These are phyloP conservation scores for Blepharisma stoltei DNA, from an alignment of 73 alveolate species.

Conservation along the genomic window DNA sequence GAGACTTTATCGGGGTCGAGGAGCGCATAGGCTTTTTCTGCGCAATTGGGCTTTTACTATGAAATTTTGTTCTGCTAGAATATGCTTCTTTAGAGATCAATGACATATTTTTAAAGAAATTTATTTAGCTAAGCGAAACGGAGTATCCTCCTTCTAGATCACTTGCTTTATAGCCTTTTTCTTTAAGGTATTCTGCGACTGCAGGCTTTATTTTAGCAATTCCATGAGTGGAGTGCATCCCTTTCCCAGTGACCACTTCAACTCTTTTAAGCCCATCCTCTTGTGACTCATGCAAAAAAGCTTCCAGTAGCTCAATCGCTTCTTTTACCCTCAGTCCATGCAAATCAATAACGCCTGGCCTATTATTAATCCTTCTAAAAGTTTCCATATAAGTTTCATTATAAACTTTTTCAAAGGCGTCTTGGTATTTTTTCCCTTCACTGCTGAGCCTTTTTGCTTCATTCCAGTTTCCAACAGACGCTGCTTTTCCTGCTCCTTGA, in stretches of 20 bases:
- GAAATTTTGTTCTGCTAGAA: no score
- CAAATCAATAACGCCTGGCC: neutral
- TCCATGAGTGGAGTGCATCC: neutral
- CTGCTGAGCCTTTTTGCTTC: conserved; percentile 10
- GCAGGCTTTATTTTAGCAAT: conserved; percentile 18
- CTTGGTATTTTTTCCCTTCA: conserved; percentile 16
- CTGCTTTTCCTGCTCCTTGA: conserved; percentile 2
- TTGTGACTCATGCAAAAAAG: neutral
- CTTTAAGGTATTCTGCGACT: neutral
- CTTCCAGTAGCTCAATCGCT: neutral
- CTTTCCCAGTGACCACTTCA: conserved; percentile 19
- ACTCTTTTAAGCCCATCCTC: neutral
- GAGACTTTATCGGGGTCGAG: no score
- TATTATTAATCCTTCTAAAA: conserved; percentile 1
- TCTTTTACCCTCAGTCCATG: conserved; percentile 20
- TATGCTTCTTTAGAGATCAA: no score
- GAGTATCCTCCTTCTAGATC: conserved; percentile 23
- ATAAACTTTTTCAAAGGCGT: neutral
- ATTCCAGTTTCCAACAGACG: neutral
- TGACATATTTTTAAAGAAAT: no score
- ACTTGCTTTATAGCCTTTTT: conserved; percentile 2
- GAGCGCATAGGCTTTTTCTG: no score
- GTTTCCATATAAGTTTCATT: neutral
- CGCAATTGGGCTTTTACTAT: no score
- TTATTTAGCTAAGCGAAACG: neutral